Conservation (phyloP, 805 yeast genomes). For the Naumovozyma baii region DNA sequence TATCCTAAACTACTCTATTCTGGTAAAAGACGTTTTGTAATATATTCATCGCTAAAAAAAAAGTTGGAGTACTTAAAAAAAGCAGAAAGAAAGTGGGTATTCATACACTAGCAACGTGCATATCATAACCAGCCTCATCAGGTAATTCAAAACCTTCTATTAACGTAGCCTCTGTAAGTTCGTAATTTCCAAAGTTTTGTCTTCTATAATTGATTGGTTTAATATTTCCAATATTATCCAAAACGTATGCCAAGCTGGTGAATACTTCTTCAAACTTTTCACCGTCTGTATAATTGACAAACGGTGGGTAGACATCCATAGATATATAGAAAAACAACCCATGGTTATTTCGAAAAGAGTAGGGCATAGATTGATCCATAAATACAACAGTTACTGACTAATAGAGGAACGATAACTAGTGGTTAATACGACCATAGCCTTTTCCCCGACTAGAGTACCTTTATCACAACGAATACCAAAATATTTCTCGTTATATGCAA, state of each 20-base stretch:
- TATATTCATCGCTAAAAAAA: too few species aligned
- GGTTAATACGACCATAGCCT: constrained; percentile 10
- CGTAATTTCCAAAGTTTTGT: constrained; percentile 19
- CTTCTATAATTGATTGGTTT: constrained; percentile 13
- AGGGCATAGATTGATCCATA: constrained; percentile 18
- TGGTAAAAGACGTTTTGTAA: too few species aligned
- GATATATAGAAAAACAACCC: constrained; percentile 21
- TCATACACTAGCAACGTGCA: too few species aligned
- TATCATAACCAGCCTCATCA: constrained; percentile 7
- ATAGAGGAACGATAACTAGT: constrained; percentile 14
- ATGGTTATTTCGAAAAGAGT: constrained; percentile 21
- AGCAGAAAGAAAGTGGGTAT: too few species aligned
- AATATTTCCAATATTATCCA: constrained; percentile 5
- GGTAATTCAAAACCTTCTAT: constrained; percentile 14
- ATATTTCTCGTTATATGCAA: constrained; percentile 1
- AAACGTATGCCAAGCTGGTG: constrained; percentile 3
- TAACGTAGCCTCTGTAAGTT: constrained; percentile 7
- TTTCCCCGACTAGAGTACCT: constrained; percentile 13
- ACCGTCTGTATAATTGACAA: constrained; percentile 6
- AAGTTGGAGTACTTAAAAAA: too few species aligned
- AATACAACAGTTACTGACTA: constrained; percentile 13
- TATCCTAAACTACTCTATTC: too few species aligned
- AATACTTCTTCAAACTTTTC: constrained; percentile 2
- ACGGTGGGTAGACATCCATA: constrained; percentile 16
- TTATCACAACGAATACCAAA: constrained; percentile 16